Percentiles rank a stretch among this genome's conserved stretches.
Conservation (phyloP, 164 flowering plant species). For the Stephania cephalantha region DNA sequence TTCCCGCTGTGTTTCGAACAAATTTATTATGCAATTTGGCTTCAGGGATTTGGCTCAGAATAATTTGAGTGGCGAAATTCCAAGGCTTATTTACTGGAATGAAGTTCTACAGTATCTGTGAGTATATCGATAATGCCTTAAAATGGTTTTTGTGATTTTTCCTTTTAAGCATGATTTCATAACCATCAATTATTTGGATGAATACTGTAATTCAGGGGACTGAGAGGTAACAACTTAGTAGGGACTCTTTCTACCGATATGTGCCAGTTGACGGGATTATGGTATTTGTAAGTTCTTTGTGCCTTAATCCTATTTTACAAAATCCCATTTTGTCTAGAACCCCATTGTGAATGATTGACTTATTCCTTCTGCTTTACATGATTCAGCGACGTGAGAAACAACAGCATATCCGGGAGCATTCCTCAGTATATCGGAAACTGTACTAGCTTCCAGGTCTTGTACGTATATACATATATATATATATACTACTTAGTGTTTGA, state of each 20-base stretch:
- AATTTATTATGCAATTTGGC: not conserved
- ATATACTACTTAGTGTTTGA: not conserved
- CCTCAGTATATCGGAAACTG: slow-evolving; percentile 87
- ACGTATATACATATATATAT: slow-evolving; percentile 32
- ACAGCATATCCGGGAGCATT: slow-evolving; percentile 86
- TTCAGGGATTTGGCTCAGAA: slow-evolving; percentile 89
- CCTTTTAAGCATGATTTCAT: not conserved
- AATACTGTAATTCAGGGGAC: slow-evolving; percentile 43
- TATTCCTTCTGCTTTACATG: not conserved
- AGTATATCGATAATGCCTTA: slow-evolving; percentile 22
- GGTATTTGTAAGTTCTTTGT: slow-evolving; percentile 86
- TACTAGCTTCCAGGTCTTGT: slow-evolving; percentile 94
- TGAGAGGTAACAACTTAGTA: slow-evolving; percentile 77
- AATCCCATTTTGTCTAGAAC: not conserved
- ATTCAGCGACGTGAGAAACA: slow-evolving; percentile 88
- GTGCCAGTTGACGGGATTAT: slow-evolving; percentile 89
- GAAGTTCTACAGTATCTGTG: slow-evolving; percentile 92
- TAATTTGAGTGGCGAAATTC: slow-evolving; percentile 81
- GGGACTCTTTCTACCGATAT: slow-evolving; percentile 88
- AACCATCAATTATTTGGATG: not conserved
- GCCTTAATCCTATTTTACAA: not conserved
- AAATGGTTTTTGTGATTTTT: not conserved
- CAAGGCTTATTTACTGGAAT: slow-evolving; percentile 93
- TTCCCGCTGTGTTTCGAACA: not conserved
- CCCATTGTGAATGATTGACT: not conserved